Percentiles rank a stretch among this genome's conserved stretches.
Conservation (phyloP, 768 basidiomycete genomes). For the Clavulina sp. region DNA sequence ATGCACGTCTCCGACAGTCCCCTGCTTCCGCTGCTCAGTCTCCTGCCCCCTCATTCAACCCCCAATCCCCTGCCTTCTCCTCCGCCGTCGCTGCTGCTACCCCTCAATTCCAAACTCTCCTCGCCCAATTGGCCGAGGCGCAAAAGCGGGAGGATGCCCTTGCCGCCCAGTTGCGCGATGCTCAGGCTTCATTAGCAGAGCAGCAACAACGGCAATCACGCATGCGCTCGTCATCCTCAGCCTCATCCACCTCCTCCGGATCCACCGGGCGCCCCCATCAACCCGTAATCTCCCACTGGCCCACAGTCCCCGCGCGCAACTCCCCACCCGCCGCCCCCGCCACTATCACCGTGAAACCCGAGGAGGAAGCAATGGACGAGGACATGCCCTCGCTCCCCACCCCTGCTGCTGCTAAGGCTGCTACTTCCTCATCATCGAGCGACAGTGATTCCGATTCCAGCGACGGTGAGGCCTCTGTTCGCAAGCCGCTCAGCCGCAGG, state of each 20-base stretch:
- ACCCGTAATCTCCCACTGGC: too few relatives aligned
- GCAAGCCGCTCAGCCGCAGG: background rate
- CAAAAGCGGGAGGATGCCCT: slow-evolving; percentile 6
- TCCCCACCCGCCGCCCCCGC: background rate
- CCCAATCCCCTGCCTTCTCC: slow-evolving; percentile 2
- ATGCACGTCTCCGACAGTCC: slow-evolving; percentile 39
- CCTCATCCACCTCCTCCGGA: too few relatives aligned
- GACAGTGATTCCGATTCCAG: background rate
- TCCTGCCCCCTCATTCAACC: slow-evolving; percentile 5
- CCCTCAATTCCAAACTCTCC: background rate
- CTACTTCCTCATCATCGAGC: background rate
- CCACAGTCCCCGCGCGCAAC: background rate
- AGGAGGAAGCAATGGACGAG: background rate
- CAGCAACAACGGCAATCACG: background rate
- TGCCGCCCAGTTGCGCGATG: background rate
- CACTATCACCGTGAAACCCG: too few relatives aligned
- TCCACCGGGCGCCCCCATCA: too few relatives aligned
- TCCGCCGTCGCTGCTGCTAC: background rate
- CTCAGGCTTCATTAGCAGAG: background rate
- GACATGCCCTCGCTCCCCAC: background rate
- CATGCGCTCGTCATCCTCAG: too few relatives aligned
- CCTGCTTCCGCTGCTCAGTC: background rate
- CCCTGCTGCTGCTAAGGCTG: background rate
- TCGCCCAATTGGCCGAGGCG: background rate
- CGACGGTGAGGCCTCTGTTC: background rate